A percentile compares a stretch with the other conserved stretches of the same genome.
Conservation (phyloP, 2,329 filamentous ascomycete genomes). For the Ophiostoma montium region DNA sequence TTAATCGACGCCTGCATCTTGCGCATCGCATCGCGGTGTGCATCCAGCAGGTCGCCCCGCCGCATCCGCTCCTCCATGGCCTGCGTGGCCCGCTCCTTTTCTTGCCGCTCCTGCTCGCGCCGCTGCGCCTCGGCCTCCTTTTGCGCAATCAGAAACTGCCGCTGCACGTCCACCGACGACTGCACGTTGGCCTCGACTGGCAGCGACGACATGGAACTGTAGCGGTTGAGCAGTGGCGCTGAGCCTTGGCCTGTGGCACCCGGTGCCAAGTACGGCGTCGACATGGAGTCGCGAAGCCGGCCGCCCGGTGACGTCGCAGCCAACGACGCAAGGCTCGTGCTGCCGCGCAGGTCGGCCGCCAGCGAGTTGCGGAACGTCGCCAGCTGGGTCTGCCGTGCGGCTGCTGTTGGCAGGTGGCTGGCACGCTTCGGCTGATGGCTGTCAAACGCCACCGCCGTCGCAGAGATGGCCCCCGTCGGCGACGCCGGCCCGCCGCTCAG, state of each 20-base stretch:
- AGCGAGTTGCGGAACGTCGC: constrained; percentile 54
- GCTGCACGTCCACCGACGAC: constrained; percentile 37
- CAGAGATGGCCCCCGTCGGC: constrained; percentile 10
- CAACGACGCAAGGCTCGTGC: constrained; percentile 21
- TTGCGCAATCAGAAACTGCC: constrained; percentile 43
- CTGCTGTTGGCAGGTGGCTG: constrained; percentile 23
- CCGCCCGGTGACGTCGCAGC: constrained; percentile 5
- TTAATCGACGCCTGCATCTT: constrained; percentile 48
- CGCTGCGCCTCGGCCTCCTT: constrained; percentile 48
- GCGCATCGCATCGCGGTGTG: constrained; percentile 66
- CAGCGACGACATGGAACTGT: constrained; percentile 7
- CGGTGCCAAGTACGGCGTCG: constrained; percentile 20
- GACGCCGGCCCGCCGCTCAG: constrained; percentile 11
- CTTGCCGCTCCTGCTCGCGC: constrained; percentile 42
- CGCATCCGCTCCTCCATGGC: constrained; percentile 65
- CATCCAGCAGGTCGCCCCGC: constrained; percentile 56
- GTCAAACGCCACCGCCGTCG: constrained; percentile 30
- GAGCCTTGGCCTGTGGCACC: constrained; percentile 11
- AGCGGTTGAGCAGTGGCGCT: neutral
- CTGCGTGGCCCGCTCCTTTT: constrained; percentile 44
- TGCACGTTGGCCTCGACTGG: constrained; percentile 15
- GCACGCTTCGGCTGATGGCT: constrained; percentile 41
- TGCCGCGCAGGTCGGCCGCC: constrained; percentile 41
- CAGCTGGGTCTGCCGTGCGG: constrained; percentile 43
- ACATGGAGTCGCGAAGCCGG: constrained; percentile 6